phyloP scores from a whole-genome alignment of 192 early-diverging fungal species.

The Coemansia guatemalensis region DNA sequence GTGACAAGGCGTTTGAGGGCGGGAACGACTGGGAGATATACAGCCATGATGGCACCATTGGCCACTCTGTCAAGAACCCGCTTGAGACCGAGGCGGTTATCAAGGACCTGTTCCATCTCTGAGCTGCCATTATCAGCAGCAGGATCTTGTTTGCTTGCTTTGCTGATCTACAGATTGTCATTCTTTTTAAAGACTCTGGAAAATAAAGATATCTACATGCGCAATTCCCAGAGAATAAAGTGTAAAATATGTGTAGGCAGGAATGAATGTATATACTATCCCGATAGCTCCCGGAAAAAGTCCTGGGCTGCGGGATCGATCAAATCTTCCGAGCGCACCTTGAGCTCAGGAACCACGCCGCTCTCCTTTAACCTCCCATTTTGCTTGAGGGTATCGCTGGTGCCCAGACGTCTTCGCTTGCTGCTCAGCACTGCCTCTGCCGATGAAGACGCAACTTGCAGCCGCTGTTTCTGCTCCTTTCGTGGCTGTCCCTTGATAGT shows the following conservation, averaged over 20 bases:
- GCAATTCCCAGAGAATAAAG: background rate
- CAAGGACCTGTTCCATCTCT: conserved; percentile 68
- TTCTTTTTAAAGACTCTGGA: too few relatives aligned
- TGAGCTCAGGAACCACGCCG: background rate
- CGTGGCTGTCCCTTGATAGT: conserved; percentile 26
- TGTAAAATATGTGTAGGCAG: background rate
- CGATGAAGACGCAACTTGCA: background rate
- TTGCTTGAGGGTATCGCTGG: background rate
- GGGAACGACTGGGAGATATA: conserved; percentile 99
- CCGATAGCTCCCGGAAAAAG: conserved; percentile 2
- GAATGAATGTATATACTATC: background rate
- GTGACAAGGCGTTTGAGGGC: conserved; percentile 95
- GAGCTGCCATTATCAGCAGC: too few relatives aligned
- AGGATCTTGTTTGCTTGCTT: too few relatives aligned
- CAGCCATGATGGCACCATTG: conserved; percentile 70
- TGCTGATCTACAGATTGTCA: too few relatives aligned
- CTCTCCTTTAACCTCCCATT: background rate
- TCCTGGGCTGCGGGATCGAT: background rate
- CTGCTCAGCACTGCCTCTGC: background rate
- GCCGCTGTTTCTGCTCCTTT: background rate
- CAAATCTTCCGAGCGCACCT: background rate
- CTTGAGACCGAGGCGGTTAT: conserved; percentile 80
- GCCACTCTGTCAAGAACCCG: conserved; percentile 84
- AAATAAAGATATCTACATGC: background rate
- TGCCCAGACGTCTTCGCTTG: background rate